phyloP scores from a whole-genome alignment of 257 asterid species.

The Penstemon eatonii region DNA sequence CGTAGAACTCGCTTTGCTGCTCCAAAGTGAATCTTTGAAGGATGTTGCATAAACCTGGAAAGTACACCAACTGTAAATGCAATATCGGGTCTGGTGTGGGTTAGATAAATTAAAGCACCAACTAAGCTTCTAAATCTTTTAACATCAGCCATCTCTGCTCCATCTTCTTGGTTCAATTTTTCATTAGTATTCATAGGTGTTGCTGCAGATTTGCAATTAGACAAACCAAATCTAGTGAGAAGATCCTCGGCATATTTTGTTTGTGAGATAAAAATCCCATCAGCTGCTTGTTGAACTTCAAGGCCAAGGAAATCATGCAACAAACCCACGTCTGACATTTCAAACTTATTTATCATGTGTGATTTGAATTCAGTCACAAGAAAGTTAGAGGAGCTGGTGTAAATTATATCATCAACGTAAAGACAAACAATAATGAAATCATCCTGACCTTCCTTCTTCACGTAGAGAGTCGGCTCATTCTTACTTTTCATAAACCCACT shows the following conservation, averaged over 20 bases:
- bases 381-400: neutral
- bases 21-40: neutral
- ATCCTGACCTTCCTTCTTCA: conserved; percentile 9
- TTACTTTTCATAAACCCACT: neutral
- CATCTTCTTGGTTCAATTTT: conserved; percentile 7
- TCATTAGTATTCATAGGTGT: neutral
- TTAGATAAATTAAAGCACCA: neutral
- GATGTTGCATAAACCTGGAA: conserved; percentile 3
- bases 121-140: conserved; percentile 14
- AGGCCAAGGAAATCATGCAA: conserved; percentile 12
- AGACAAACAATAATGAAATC: conserved; percentile 2
- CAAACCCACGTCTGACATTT: neutral
- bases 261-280: conserved; percentile 15
- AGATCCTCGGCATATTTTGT: neutral
- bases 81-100: conserved; percentile 7
- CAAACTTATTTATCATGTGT: neutral
- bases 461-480: conserved; percentile 16
- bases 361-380: neutral
- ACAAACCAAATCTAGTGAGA: neutral
- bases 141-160: neutral
- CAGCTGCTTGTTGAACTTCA: neutral
- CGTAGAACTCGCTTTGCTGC: neutral
- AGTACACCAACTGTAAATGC: neutral
- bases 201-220: neutral
- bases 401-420: conserved; percentile 4